Percentiles rank a stretch among this genome's conserved stretches.
These are phyloP conservation scores for Phytophthora syringae DNA, from an alignment of 352 stramenopile genomes.

Conservation along the genomic window DNA sequence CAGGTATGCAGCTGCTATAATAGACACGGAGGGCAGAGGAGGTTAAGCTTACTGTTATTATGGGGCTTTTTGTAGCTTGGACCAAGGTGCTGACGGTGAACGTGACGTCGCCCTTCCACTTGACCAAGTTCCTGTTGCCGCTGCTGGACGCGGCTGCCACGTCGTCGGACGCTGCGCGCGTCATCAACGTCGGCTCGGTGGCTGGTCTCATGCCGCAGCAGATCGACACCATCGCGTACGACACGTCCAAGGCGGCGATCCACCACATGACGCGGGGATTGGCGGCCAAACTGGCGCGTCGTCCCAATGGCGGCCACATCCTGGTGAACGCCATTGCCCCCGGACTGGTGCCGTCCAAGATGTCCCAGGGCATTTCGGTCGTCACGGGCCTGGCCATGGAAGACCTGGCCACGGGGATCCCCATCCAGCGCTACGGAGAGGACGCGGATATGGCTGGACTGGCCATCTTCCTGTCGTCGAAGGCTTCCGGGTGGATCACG, in stretches of 20 bases:
- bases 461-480: constrained; percentile 91
- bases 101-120: constrained; percentile 94
- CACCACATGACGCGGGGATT: constrained; percentile 93
- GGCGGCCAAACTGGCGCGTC: constrained; percentile 83
- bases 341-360: constrained; percentile 90
- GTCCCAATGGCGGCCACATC: constrained; percentile 80
- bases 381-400: constrained; percentile 28
- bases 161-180: constrained; percentile 50
- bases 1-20: constrained; percentile 49
- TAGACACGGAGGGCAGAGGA: constrained; percentile 87
- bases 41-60: constrained; percentile 91
- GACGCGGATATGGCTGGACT: constrained; percentile 94
- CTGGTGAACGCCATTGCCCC: constrained; percentile 94
- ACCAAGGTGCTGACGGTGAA: constrained; percentile 93
- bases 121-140: constrained; percentile 89
- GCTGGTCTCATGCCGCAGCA: constrained; percentile 82
- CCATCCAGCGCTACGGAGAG: constrained; percentile 83
- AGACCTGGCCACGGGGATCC: constrained; percentile 52
- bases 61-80: constrained; percentile 78
- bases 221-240: constrained; percentile 91
- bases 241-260: constrained; percentile 92
- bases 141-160: constrained; percentile 76
- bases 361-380: constrained; percentile 84
- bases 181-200: constrained; percentile 78
- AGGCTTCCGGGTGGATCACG: constrained; percentile 91